These are phyloP conservation scores for Domatiomyces globalis DNA, from an alignment of 2,329 filamentous ascomycete genomes.

Conservation along the genomic window DNA sequence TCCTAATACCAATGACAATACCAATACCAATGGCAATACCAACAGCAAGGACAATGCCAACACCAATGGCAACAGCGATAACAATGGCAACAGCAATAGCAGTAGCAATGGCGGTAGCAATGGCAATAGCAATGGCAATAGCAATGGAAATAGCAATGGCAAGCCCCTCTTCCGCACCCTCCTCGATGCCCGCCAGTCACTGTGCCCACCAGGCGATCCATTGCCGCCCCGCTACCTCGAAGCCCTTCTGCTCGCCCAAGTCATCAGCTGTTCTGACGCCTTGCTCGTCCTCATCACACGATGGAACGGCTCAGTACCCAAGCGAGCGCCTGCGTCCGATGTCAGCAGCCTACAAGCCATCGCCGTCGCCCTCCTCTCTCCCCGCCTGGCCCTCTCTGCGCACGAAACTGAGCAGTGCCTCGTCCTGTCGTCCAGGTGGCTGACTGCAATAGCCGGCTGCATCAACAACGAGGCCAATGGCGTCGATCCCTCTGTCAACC, in stretches of 20 bases:
- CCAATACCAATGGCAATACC: neutral
- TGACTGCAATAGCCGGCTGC: slow-evolving; percentile 5
- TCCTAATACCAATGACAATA: slow-evolving; percentile 3
- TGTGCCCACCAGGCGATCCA: slow-evolving; percentile 15
- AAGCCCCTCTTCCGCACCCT: slow-evolving; percentile 11
- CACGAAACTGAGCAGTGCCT: slow-evolving; percentile 5
- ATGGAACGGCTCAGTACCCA: slow-evolving; percentile 7
- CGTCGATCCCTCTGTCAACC: slow-evolving; percentile 1
- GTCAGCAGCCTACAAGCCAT: slow-evolving; percentile 11
- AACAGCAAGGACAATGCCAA: neutral
- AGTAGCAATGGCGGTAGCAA: no score
- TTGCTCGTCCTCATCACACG: slow-evolving; percentile 9
- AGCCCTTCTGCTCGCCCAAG: slow-evolving; percentile 6
- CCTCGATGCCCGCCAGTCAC: slow-evolving; percentile 9
- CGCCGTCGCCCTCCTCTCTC: slow-evolving; percentile 9
- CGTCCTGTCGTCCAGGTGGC: slow-evolving; percentile 11
- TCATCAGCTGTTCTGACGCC: slow-evolving; percentile 8
- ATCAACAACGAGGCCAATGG: neutral
- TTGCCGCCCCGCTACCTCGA: slow-evolving; percentile 16
- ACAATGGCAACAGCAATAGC: neutral
- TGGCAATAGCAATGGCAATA: neutral
- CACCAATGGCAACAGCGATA: neutral
- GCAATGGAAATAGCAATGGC: slow-evolving; percentile 3
- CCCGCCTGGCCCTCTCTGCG: slow-evolving; percentile 5
- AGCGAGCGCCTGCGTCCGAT: slow-evolving; percentile 3